Evolutionary conservation across 495 filamentous ascomycete genomes (phyloP).

Genomic region (Penicillium steckii): DNA sequence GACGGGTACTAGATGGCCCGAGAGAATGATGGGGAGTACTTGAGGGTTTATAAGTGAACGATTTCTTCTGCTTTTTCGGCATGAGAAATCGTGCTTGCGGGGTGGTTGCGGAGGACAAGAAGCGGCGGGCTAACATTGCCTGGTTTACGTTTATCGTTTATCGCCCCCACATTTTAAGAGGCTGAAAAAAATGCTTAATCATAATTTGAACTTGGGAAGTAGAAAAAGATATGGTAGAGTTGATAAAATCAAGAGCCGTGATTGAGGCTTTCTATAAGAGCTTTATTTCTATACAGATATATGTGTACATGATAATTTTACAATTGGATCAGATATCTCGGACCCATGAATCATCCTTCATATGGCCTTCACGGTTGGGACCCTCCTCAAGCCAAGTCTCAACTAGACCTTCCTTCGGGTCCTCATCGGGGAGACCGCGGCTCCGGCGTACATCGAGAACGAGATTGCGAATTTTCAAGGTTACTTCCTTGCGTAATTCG

Average conservation of each 20-base stretch:
- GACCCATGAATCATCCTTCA: constrained; percentile 63
- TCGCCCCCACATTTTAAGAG: constrained; percentile 16
- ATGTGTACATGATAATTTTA: constrained; percentile 21
- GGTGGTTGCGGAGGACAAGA: constrained; percentile 4
- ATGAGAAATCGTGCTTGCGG: constrained; percentile 27
- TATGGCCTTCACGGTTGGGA: constrained; percentile 53
- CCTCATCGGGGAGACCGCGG: constrained; percentile 75
- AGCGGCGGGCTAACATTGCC: not conserved
- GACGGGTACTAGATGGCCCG: constrained; percentile 23
- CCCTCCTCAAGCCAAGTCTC: constrained; percentile 64
- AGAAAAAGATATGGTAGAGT: too few relatives aligned
- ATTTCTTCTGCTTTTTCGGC: constrained; percentile 47
- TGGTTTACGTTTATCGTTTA: constrained; percentile 1
- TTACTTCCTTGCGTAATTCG: constrained; percentile 77
- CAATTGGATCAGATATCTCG: constrained; percentile 51
- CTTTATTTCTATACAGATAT: constrained; percentile 13
- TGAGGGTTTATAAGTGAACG: constrained; percentile 32
- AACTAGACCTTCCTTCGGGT: constrained; percentile 62
- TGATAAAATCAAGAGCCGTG: not conserved
- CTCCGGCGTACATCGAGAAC: constrained; percentile 72
- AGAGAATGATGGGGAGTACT: constrained; percentile 42
- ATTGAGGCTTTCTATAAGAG: constrained; percentile 1
- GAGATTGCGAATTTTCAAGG: constrained; percentile 70
- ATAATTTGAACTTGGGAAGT: too few relatives aligned
- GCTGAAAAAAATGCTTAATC: too few relatives aligned